Evolutionary conservation across 495 filamentous ascomycete genomes (phyloP).

Genomic region (Astrothelium subdiscretum): DNA sequence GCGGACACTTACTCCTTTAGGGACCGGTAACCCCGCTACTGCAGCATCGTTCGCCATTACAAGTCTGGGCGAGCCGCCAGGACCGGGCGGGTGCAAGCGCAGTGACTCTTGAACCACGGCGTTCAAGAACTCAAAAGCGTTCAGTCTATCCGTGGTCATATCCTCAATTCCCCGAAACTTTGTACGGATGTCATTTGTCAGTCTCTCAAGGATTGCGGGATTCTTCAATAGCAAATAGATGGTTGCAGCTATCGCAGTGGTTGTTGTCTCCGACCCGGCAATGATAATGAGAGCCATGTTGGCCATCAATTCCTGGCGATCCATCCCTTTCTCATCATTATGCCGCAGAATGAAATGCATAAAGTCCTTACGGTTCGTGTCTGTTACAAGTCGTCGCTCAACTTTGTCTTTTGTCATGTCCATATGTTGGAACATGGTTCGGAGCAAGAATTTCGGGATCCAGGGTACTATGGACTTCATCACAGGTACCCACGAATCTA

Average conservation of each 20-base stretch:
- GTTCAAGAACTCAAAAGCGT: conserved; percentile 39
- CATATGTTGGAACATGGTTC: conserved; percentile 3
- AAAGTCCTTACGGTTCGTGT: conserved; percentile 15
- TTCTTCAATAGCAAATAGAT: conserved; percentile 42
- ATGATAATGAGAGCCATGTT: conserved; percentile 7
- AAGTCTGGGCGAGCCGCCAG: conserved; percentile 35
- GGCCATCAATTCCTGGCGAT: conserved; percentile 7
- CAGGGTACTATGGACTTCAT: neutral
- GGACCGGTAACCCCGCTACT: conserved; percentile 36
- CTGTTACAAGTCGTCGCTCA: conserved; percentile 16
- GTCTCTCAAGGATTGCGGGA: conserved; percentile 30
- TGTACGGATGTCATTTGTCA: conserved; percentile 39
- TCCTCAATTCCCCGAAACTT: conserved; percentile 39
- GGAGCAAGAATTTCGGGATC: neutral
- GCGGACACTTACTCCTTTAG: conserved; percentile 22
- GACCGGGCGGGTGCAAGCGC: conserved; percentile 47
- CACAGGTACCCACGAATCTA: conserved; percentile 14
- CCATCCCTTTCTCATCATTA: conserved; percentile 13
- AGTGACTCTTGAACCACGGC: conserved; percentile 47
- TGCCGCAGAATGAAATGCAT: conserved; percentile 25
- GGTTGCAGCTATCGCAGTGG: conserved; percentile 41
- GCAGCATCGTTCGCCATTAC: conserved; percentile 35
- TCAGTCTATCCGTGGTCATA: conserved; percentile 39
- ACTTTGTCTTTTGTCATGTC: conserved; percentile 8
- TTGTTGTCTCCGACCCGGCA: conserved; percentile 45